Evolutionary conservation across 2,329 filamentous ascomycete species (phyloP).

Genomic region (Pseudocercospora vitis): DNA sequence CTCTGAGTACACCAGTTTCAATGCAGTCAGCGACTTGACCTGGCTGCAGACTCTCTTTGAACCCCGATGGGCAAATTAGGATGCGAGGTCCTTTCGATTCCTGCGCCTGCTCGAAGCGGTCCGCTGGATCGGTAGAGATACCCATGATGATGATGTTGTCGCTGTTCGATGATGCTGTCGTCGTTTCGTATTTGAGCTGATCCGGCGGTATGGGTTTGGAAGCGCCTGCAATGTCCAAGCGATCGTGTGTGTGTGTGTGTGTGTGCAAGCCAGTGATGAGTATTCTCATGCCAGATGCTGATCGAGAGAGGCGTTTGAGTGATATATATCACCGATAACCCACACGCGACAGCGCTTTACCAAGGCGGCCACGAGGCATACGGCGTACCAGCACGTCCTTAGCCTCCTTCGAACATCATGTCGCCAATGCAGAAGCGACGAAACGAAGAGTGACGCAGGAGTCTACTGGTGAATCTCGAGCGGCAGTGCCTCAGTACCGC

Average conservation of each 20-base stretch:
- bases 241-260: conserved; percentile 4
- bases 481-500: conserved; percentile 8
- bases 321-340: no score
- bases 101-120: conserved; percentile 16
- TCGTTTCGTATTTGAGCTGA: no score
- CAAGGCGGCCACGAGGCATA: neutral
- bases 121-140: conserved; percentile 14
- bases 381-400: neutral
- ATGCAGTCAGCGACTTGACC: conserved; percentile 54
- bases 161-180: neutral
- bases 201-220: neutral
- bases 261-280: conserved; percentile 11
- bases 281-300: neutral
- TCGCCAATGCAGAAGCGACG: conserved; percentile 1
- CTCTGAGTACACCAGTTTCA: conserved; percentile 49
- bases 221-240: conserved; percentile 14
- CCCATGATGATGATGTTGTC: conserved; percentile 13
- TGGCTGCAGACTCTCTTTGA: conserved; percentile 55
- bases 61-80: conserved; percentile 55
- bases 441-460: conserved; percentile 11
- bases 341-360: no score
- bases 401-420: neutral
- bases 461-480: neutral
- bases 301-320: no score
- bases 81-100: conserved; percentile 39